Evolutionary conservation across 2,329 filamentous ascomycete species (phyloP), one percentile per base, ranked within the genome.

Genomic region (Pseudogymnoascus sp.): DNA sequence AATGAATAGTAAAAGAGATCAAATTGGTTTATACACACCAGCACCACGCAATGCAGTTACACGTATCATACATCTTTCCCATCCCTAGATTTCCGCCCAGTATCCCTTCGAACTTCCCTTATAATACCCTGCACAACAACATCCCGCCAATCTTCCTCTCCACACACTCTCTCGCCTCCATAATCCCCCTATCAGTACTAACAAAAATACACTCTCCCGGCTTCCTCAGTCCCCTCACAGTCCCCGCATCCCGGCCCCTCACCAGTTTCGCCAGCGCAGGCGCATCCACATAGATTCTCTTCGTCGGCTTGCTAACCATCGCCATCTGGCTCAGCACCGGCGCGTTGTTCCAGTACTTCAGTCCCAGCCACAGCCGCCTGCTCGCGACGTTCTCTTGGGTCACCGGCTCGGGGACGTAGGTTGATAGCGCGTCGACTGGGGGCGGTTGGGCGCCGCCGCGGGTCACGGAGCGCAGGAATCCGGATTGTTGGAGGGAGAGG

Each of bases 311-410:
- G 69, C 81, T 86, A 20, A 89, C 73, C 74, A 89, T 74, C 60
- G 74, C 75, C 76, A 89, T 81, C 68, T 84, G 80, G 65, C 78
- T 81, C 65, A 90, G 73, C 50, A 90, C 87, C 0, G 87, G 85
- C 70, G 85, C 79, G 67, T 85, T 88, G 64, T 88, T 83, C 80
- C 83, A 88, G 75, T 90, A 90, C 74, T 90, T 90, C 70, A 90
- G 70, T 1, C 86, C 87, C 14, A 90, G 74, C 87, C 87, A 90
- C 67, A 90, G 74, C 61, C 87, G 75, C 65, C 86, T 75, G 57
- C 78, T 79, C 1, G 85, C 79, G 28, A 88, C 78, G 69, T 90
- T 90, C 62, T 74, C 74, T 64, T 79, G 77, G 59, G 81, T 84
- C 35, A 83, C 75, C 1, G 78, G 78, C 67, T 83, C 78, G 4